A percentile compares a stretch with the other conserved stretches of the same genome.
phyloP scores from a whole-genome alignment of 2,329 filamentous ascomycete genomes.

The Samsoniella hepiali region DNA sequence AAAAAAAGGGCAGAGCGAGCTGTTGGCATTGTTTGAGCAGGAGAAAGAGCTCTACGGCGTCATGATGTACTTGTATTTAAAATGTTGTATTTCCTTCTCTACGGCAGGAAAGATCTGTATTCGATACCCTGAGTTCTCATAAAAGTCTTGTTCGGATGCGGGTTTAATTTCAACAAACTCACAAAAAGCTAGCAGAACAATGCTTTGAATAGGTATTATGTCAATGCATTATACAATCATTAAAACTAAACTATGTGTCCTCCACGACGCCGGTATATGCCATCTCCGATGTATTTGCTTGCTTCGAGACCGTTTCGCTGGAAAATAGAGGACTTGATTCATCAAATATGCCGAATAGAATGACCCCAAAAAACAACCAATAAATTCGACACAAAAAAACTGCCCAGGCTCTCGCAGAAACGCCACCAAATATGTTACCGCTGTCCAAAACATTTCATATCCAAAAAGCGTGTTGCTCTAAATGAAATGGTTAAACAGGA shows the following conservation, averaged over 20 bases:
- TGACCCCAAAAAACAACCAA: not conserved
- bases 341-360: not conserved
- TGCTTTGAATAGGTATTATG: not conserved
- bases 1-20: not conserved
- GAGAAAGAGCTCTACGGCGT: constrained; percentile 1
- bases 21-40: not conserved
- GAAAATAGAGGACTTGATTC: not conserved
- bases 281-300: not conserved
- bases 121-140: constrained; percentile 10
- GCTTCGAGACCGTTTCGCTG: not conserved
- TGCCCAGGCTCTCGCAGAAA: constrained; percentile 2
- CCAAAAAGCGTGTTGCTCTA: not conserved
- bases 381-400: not conserved
- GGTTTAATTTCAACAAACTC: not conserved
- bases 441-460: constrained; percentile 4
- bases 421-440: not conserved
- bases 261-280: constrained; percentile 5
- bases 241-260: not conserved
- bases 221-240: constrained; percentile 10
- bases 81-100: not conserved
- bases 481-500: not conserved
- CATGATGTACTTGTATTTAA: not conserved
- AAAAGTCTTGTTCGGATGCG: not conserved
- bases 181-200: not conserved
- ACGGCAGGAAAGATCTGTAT: not conserved